Evolutionary conservation across 2,329 filamentous ascomycete species (phyloP).

Genomic region (Calonectria henricotiae): DNA sequence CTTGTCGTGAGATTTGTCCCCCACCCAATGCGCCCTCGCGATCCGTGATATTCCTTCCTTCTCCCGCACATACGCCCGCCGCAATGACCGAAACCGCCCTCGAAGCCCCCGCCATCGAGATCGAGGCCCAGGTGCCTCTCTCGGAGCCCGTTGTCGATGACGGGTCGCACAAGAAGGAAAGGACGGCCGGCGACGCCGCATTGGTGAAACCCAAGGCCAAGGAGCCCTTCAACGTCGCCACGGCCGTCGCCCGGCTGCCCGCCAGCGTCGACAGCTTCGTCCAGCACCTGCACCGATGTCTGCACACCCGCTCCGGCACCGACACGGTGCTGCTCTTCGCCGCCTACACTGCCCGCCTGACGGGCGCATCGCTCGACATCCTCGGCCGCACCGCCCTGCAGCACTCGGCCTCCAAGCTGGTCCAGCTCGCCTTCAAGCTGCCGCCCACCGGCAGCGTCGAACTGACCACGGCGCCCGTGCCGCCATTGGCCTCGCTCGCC

Average conservation of each 20-base stretch:
- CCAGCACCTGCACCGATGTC: conserved; percentile 73
- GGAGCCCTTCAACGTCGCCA: conserved; percentile 35
- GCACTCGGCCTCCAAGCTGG: conserved; percentile 67
- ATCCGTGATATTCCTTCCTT: conserved; percentile 29
- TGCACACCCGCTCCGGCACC: conserved; percentile 79
- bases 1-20: background rate
- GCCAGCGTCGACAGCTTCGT: conserved; percentile 68
- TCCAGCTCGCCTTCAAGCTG: conserved; percentile 68
- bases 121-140: conserved; percentile 49
- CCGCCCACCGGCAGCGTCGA: conserved; percentile 68
- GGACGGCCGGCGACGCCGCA: background rate
- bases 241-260: conserved; percentile 45
- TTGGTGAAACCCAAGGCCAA: conserved; percentile 36
- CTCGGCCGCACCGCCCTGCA: conserved; percentile 73
- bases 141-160: conserved; percentile 47
- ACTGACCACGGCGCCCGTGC: conserved; percentile 59
- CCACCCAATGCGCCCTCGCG: conserved; percentile 42
- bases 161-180: conserved; percentile 16
- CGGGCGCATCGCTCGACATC: conserved; percentile 67
- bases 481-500: conserved; percentile 62
- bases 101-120: conserved; percentile 47
- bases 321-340: conserved; percentile 80
- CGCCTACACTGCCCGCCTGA: conserved; percentile 77
- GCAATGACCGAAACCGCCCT: conserved; percentile 50
- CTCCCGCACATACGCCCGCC: conserved; percentile 28